Evolutionary conservation across 2,329 filamentous ascomycete species (phyloP), one percentile per base, ranked within the genome.

Genomic region (Fusarium decemcellulare): DNA sequence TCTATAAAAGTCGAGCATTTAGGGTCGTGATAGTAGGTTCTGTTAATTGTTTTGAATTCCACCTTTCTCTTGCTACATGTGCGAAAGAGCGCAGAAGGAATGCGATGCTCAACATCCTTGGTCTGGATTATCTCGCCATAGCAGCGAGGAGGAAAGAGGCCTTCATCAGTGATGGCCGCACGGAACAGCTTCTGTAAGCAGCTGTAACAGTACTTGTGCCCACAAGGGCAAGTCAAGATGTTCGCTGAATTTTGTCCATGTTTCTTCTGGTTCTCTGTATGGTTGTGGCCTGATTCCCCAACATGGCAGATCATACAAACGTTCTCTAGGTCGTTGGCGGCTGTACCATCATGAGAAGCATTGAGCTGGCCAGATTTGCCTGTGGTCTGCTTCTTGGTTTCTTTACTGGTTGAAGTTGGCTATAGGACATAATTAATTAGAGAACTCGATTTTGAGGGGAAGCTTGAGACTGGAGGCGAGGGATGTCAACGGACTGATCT

Each of bases 81-180:
- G 0, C 74, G 65, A 0, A 80, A 57, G 0, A 87, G 42, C 1
- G 81, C 61, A 0, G 68, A 10, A 0, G 76, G 63, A 0, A 90
- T 73, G 53, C 84, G 78, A 1, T 70, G 48, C 0, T 71, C 73
- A 12, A 78, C 78, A 0, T 53, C 34, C 0, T 74, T 72, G 3
- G 85, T 46, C 0, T 80, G 71, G 3, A 90, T 84, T 0, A 72
- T 63, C 36, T 82, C 65, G 1, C 71, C 53, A 66, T 87, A 89
- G 73, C 87, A 90, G 6, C 81, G 76, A 0, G 87, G 86, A 0
- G 88, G 88, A 54, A 88, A 90, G 0, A 86, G 67, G 0, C 80
- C 77, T 50, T 89, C 84, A 61, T 88, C 83, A 0, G 57, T 74
- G 16, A 87, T 77, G 0, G 84, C 79, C 0, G 72, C 54, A 1